phyloP scores from a whole-genome alignment of 2,329 filamentous ascomycete species.

The Pseudopyrenochaeta lycopersici region DNA sequence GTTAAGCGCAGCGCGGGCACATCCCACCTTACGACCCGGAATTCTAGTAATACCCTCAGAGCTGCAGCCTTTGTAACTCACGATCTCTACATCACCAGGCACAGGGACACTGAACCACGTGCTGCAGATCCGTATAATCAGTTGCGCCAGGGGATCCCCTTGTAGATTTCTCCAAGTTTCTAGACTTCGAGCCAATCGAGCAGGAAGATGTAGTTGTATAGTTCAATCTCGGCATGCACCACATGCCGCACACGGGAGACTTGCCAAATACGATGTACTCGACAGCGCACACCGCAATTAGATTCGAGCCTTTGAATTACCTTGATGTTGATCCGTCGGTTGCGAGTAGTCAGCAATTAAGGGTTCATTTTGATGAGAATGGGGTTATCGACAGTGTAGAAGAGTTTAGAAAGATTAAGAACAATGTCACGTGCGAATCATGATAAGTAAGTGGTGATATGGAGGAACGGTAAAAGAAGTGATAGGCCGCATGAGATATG shows the following conservation, averaged over 20 bases:
- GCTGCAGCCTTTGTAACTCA: slow-evolving; percentile 60
- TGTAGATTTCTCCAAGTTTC: slow-evolving; percentile 61
- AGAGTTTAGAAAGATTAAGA: slow-evolving; percentile 16
- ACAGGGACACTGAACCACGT: slow-evolving; percentile 63
- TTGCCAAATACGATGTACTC: slow-evolving; percentile 64
- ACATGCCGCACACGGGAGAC: slow-evolving; percentile 54
- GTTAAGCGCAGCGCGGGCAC: slow-evolving; percentile 53
- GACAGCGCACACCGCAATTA: slow-evolving; percentile 56
- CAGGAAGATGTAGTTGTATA: slow-evolving; percentile 53
- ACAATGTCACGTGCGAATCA: background rate
- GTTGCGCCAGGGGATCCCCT: slow-evolving; percentile 57
- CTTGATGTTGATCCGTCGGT: slow-evolving; percentile 52
- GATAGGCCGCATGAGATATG: too few species aligned
- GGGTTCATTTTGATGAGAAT: slow-evolving; percentile 45
- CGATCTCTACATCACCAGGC: slow-evolving; percentile 61
- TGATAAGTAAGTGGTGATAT: background rate
- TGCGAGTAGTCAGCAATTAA: slow-evolving; percentile 53
- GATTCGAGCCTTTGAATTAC: slow-evolving; percentile 59
- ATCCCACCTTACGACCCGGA: slow-evolving; percentile 55
- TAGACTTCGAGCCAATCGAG: slow-evolving; percentile 56
- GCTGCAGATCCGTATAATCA: slow-evolving; percentile 58
- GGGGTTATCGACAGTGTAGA: slow-evolving; percentile 12
- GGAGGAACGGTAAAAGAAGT: too few species aligned
- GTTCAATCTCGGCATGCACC: slow-evolving; percentile 64
- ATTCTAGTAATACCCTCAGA: slow-evolving; percentile 58